Conservation (phyloP, 1,284 basidiomycete genomes). For the Malassezia brasiliensis region DNA sequence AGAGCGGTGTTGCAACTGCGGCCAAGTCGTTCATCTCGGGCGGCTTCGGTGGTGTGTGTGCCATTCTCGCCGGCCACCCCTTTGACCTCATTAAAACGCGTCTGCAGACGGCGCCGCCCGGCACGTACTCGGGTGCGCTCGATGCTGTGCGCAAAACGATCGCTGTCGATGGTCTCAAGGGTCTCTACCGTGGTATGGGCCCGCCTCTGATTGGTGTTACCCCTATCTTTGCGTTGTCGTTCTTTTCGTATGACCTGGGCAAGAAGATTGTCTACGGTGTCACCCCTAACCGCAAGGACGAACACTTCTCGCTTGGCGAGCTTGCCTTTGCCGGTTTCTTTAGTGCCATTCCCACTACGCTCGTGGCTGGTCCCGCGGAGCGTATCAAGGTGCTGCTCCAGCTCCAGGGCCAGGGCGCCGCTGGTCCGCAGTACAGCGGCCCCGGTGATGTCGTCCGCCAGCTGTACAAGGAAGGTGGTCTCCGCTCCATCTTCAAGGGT, state of each 20-base stretch:
- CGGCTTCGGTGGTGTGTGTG: conserved; percentile 77
- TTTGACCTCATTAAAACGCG: conserved; percentile 91
- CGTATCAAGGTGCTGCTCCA: conserved; percentile 88
- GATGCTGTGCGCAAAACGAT: conserved; percentile 87
- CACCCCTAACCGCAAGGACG: conserved; percentile 57
- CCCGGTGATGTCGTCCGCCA: conserved; percentile 83
- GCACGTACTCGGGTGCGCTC: conserved; percentile 79
- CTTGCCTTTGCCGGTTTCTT: conserved; percentile 88
- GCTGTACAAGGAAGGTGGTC: conserved; percentile 85
- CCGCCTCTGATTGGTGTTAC: conserved; percentile 93
- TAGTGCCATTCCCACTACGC: conserved; percentile 81
- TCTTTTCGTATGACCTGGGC: conserved; percentile 94
- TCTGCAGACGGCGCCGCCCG: conserved; percentile 81
- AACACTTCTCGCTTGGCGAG: conserved; percentile 65
- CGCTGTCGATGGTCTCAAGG: conserved; percentile 74
- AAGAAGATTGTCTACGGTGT: conserved; percentile 70
- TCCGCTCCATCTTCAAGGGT: conserved; percentile 85
- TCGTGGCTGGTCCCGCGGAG: conserved; percentile 89
- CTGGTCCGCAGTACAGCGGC: conserved; percentile 69
- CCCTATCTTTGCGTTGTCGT: conserved; percentile 95
- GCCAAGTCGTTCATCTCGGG: conserved; percentile 53
- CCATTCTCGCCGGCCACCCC: conserved; percentile 87
- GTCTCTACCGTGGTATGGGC: conserved; percentile 60
- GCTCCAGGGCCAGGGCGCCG: conserved; percentile 74
- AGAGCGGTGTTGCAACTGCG: conserved; percentile 32